phyloP scores from a whole-genome alignment of 805 yeast species.

The Blastobotrys peoriensis region DNA sequence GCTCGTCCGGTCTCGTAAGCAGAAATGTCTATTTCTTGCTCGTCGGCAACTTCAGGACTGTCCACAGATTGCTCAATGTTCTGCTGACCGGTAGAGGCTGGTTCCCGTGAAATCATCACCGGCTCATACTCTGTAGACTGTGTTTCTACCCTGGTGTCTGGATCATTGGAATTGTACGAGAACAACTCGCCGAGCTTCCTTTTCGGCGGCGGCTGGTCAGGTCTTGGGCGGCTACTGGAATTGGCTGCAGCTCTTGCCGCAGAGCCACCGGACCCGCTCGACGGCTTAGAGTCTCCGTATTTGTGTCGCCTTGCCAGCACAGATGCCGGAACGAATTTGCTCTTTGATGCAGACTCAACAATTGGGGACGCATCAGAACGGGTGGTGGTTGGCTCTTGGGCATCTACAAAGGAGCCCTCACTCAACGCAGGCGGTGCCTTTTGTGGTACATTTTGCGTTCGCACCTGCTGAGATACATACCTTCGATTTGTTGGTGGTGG shows the following conservation, averaged over 20 bases:
- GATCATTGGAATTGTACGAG: neutral
- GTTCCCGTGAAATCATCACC: too few species aligned
- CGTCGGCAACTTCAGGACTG: too few species aligned
- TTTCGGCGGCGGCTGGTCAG: neutral
- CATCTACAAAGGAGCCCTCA: too few species aligned
- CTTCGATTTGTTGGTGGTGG: constrained; percentile 16
- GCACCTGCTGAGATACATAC: constrained; percentile 1
- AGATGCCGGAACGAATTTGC: constrained; percentile 17
- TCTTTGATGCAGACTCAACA: neutral
- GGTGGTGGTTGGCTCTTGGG: too few species aligned
- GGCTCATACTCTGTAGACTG: too few species aligned
- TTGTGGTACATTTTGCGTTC: neutral
- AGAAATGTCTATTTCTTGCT: constrained; percentile 2
- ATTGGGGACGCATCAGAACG: too few species aligned
- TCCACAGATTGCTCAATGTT: too few species aligned
- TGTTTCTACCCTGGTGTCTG: too few species aligned
- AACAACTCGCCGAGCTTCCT: neutral
- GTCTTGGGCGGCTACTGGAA: neutral
- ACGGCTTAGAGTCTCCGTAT: too few species aligned
- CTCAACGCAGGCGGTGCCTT: too few species aligned
- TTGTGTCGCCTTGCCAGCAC: constrained; percentile 19
- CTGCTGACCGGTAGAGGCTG: neutral
- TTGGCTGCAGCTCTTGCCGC: neutral
- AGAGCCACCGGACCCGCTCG: too few species aligned
- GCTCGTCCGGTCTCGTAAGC: constrained; percentile 13